Evolutionary conservation across 352 stramenopile species (phyloP), one percentile per base, ranked within the genome.

Genomic region (Pythium phragmitis): DNA sequence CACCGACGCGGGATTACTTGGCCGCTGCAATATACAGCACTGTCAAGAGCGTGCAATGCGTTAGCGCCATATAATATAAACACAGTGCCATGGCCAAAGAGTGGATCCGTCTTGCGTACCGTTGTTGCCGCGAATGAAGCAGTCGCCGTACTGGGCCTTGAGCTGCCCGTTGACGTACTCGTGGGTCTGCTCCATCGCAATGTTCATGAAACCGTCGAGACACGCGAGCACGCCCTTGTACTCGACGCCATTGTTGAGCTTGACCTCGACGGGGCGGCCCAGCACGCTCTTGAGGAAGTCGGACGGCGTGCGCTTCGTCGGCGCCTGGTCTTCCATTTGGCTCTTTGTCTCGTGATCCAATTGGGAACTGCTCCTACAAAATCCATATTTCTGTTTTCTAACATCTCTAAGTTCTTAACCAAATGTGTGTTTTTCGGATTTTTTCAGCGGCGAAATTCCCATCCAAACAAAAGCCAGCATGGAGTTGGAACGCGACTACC

Each of bases 141-240:
- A 99, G 80, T 99, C 98, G 55, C 98, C 98, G 82, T 99, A 99
- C 73, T 99, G 98, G 28, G 92, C 89, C 77, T 99, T 99, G 57
- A 99, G 87, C 77, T 99, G 95, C 11, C 97, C 98, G 82, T 99
- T 98, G 39, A 98, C 87, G 78, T 98, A 99, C 80, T 99, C 98
- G 70, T 99, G 97, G 57, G 97, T 99, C 80, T 99, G 98, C 79
- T 99, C 98, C 96, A 99, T 99, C 37, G 98, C 98, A 81, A 99
- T 99, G 83, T 99, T 99, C 96, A 99, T 98, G 79, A 99, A 99
- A 37, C 98, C 98, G 85, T 99, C 98, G 42, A 99, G 87, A 73
- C 97, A 99, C 17, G 96, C 97, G 50, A 99, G 80, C 30, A 99
- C 91, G 68, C 97, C 97, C 69, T 95, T 94, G 80, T 99, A 99